Base-by-base conservation (phyloP, 805 yeast genomes). In the Maudiozyma serrabonitensis region DNA sequence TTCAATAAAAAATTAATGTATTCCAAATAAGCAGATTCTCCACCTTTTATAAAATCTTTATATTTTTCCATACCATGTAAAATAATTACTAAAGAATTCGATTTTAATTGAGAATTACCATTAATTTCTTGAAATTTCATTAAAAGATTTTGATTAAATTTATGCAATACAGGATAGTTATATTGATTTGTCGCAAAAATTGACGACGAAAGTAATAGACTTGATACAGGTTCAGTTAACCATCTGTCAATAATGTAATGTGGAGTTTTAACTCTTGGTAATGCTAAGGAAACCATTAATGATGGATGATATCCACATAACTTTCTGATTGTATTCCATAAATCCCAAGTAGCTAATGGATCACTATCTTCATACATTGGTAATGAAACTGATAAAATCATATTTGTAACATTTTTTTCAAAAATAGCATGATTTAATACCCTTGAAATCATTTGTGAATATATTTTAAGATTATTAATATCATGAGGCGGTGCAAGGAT, bases 271-370 rank as follows among this genome's bases (percentile, higher is more conserved):
- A 72, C 71, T 50, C 80, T 80, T 32, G 95, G 90, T 21, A 89
- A 75, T 37, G 83, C 93, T 35, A 85, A 69, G 4, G 87, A 86
- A 48, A 88, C 80, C n/a, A 87, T 80, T 46, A 84, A 64, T 21
- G 78, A 74, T 2, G 64, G 52, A 45, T 81, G 72, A 56, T 81
- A 80, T 49, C 74, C 73, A 56, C 83, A 78, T 37, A 75, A 66
- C 5, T 73, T 69, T 23, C 88, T 67, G 2, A 84, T 75, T 0
- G 84, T 72, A 55, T 82, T 79, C 90, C 90, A 84, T 56, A 81
- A 73, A 48, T 81, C 86, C 90, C 90, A 84, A 2, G 84, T 80
- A 2, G 82, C 78, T 32, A 82, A 62, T 8, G 72, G 66, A 56
- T 76, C 80, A 16, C 69, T 55, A 45, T 76, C 80, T 50, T 77